These are phyloP conservation scores for Craspedostauros australis DNA, from an alignment of 108 stramenopile genomes.

Conservation along the genomic window DNA sequence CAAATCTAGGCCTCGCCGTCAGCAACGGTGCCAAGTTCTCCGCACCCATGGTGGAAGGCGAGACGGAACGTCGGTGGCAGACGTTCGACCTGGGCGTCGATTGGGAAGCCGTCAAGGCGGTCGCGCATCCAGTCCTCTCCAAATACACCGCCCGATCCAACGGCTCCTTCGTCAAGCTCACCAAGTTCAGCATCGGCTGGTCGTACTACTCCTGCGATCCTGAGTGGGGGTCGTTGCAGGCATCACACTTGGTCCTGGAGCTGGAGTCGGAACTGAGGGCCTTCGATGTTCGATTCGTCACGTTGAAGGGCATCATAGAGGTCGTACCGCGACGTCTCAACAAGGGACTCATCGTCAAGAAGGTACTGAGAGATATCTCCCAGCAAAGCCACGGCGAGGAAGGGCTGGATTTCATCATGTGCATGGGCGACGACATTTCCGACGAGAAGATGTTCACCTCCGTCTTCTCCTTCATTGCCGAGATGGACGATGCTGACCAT, in stretches of 20 bases:
- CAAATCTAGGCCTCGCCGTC: constrained; percentile 85
- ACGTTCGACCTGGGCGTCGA: constrained; percentile 90
- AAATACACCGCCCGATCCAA: constrained; percentile 93
- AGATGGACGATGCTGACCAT: constrained; percentile 47
- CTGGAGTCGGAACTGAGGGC: constrained; percentile 79
- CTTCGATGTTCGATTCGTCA: constrained; percentile 91
- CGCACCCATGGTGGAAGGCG: constrained; percentile 33
- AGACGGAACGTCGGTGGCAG: constrained; percentile 44
- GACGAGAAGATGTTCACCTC: constrained; percentile 98
- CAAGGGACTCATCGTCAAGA: constrained; percentile 85
- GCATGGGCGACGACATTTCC: constrained; percentile 91
- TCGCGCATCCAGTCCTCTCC: constrained; percentile 86
- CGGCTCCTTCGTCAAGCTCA: constrained; percentile 86
- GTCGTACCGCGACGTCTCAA: constrained; percentile 79
- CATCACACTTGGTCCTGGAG: constrained; percentile 85
- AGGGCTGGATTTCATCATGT: constrained; percentile 84
- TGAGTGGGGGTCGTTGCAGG: constrained; percentile 96
- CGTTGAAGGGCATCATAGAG: constrained; percentile 85
- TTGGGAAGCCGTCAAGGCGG: constrained; percentile 84
- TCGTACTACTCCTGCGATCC: constrained; percentile 98
- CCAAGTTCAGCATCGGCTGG: constrained; percentile 94
- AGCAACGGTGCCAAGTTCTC: constrained; percentile 91
- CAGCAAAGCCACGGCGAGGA: constrained; percentile 15
- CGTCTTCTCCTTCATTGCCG: constrained; percentile 71
- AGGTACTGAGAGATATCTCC: constrained; percentile 65